Evolutionary conservation across 2,329 filamentous ascomycete genomes (phyloP), one percentile per base, ranked within the genome.

Genomic region (Cadophora sp.): DNA sequence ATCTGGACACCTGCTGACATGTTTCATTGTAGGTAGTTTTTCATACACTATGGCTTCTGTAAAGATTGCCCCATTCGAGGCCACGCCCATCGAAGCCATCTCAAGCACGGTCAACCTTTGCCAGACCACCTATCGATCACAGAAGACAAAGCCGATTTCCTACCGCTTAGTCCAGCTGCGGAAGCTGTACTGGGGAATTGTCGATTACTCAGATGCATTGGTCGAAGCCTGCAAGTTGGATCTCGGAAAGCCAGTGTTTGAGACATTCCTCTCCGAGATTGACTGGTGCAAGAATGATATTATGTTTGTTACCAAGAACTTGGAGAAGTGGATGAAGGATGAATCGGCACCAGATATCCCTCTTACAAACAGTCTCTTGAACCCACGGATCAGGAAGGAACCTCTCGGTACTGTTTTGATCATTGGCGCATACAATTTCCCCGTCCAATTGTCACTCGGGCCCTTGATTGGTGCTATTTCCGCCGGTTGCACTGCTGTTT

Each of bases 391-490:
- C 77, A 85, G 89, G 71, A 96, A 97, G 81, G 95, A 98, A 76
- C 96, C 96, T 1, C 80, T 97, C 66, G 96, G 96, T 43, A 83
- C 89, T 48, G 88, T 93, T 13, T 83, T 98, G 73, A 88, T 97
- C 75, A 96, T 98, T 76, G 93, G 94, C 66, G 89, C 96, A 51
- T 98, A 93, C 87, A 99, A 99, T 83, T 97, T 94, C 79, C 96
- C 96, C 61, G 83, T 97, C 78, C 90, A 94, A 80, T 85, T 98
- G 51, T 88, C 89, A 45, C 78, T 98, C 48, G 86, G 87, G 0
- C 94, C 95, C 1, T 80, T 97, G 68, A 87, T 97, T 70, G 96
- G 95, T 66, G 96, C 95, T 75, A 97, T 99, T 74, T 89, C 92
- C 51, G 95, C 93, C 9, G 96, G 96, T 62, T 97, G 96, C 79